Evolutionary conservation across 106 monocot genomes (phyloP).

Genomic region (Ottelia alismoides): DNA sequence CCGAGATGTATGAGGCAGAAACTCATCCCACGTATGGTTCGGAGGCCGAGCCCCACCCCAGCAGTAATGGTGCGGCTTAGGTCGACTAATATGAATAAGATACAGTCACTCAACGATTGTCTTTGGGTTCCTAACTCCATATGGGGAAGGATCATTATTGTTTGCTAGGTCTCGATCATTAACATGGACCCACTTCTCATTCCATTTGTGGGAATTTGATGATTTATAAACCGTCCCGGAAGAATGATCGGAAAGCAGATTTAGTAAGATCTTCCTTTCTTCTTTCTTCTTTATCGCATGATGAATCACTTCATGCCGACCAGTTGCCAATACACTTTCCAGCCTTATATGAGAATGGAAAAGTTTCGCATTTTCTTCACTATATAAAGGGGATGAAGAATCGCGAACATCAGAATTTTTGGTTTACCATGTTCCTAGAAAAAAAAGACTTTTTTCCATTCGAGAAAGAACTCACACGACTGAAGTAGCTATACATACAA

Average conservation of each 20-base stretch:
- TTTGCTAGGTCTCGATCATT: constrained; percentile 1
- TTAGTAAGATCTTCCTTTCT: too few relatives aligned
- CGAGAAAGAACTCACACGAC: too few relatives aligned
- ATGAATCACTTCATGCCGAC: constrained; percentile 1
- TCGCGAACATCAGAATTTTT: too few relatives aligned
- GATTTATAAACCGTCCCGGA: constrained; percentile 3
- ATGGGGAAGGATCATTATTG: constrained; percentile 5
- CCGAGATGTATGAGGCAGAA: constrained; percentile 12
- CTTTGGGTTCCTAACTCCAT: constrained; percentile 1
- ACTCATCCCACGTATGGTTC: constrained; percentile 22
- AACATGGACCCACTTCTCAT: constrained; percentile 10
- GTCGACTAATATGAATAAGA: constrained; percentile 8
- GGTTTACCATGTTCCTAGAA: too few relatives aligned
- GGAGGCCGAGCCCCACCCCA: constrained; percentile 19
- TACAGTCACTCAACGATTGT: not conserved
- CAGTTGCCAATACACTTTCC: not conserved
- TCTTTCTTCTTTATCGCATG: too few relatives aligned
- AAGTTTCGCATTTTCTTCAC: not conserved
- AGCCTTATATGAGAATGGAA: constrained; percentile 6
- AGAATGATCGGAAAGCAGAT: not conserved
- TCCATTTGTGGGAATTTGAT: constrained; percentile 3
- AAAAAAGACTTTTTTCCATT: too few relatives aligned
- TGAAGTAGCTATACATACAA: too few relatives aligned
- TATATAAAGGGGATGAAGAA: constrained; percentile 1
- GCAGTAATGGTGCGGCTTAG: constrained; percentile 21